Evolutionary conservation across 495 filamentous ascomycete genomes (phyloP), one percentile per base, ranked within the genome.

Genomic region (Hypoxylon perforatum): DNA sequence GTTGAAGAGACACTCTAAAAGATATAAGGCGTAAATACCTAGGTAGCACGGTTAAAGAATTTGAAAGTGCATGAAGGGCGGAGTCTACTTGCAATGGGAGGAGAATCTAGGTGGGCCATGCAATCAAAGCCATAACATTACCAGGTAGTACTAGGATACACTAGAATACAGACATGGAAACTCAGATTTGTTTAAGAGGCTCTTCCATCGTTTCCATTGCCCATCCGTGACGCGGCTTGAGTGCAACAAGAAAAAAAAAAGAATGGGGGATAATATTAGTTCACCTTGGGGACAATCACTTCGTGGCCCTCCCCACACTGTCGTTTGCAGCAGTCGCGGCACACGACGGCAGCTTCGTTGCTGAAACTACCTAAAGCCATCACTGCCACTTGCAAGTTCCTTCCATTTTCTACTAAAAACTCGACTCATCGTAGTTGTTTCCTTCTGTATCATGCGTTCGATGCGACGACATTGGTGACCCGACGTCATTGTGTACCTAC

Each of bases 161-260:
- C n/a, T n/a, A n/a, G n/a, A n/a, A 10, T 28, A 60, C 12, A 49
- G 14, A 11, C 10, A n/a, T 17, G 19, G 15, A 22, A 52, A 23
- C n/a, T 2, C 9, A 45, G 21, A 11, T 55, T 53, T 61, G 58
- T 44, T 21, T 2, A 48, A 49, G 18, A 54, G 21, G 18, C 28
- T 49, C 7, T 17, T 61, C 39, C 39, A 42, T 46, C 33, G n/a
- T n/a, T 33, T 33, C 30, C 21, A 3, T 14, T 45, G n/a, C 42
- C 30, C 11, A n/a, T 23, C 39, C n/a, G 22, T 63, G 42, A 51
- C 60, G 45, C 52, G 60, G 42, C 45, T 56, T 48, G 44, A 50
- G 45, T 4, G 42, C 38, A n/a, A 54, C 11, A 9, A 25, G 5
- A 14, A 44, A 42, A 41, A 6, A 48, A 48, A 28, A 21, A 18